Evolutionary conservation across 2,329 filamentous ascomycete genomes (phyloP).

Genomic region (Trichoderma citrinoviride): DNA sequence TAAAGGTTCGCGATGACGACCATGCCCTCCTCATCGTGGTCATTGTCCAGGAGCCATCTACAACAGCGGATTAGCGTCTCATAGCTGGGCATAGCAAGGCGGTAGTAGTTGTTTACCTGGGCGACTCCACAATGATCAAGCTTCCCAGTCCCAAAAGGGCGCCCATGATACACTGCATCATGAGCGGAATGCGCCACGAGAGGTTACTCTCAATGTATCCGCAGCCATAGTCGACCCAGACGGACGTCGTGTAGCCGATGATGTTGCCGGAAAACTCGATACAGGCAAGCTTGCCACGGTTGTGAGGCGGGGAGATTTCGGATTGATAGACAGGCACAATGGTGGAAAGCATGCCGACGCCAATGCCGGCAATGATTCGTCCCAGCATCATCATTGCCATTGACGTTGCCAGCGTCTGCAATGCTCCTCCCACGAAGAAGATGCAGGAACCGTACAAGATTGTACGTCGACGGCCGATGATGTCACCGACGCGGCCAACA

Average conservation of each 20-base stretch:
- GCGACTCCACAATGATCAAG: slow-evolving; percentile 92
- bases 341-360: slow-evolving; percentile 84
- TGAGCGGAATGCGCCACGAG: slow-evolving; percentile 85
- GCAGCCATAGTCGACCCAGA: slow-evolving; percentile 98
- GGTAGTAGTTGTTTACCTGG: slow-evolving; percentile 59
- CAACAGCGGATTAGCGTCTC: not conserved
- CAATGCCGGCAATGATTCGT: slow-evolving; percentile 78
- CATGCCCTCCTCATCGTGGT: slow-evolving; percentile 97
- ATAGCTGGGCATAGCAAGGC: not conserved
- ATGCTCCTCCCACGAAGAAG: slow-evolving; percentile 78
- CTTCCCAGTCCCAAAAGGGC: slow-evolving; percentile 79
- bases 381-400: slow-evolving; percentile 89
- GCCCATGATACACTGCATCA: slow-evolving; percentile 96
- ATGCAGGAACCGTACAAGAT: slow-evolving; percentile 92
- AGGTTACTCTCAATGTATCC: slow-evolving; percentile 81
- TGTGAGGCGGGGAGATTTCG: slow-evolving; percentile 94
- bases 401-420: slow-evolving; percentile 77
- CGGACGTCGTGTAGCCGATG: slow-evolving; percentile 89
- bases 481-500: slow-evolving; percentile 85
- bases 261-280: slow-evolving; percentile 99
- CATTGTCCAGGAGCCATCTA: slow-evolving; percentile 95
- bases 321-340: slow-evolving; percentile 94
- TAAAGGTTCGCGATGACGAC: slow-evolving; percentile 98
- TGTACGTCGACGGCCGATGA: slow-evolving; percentile 83
- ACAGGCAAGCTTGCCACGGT: slow-evolving; percentile 90